A percentile compares a stretch with the other conserved stretches of the same genome.
These are phyloP conservation scores for Boletellus sp. DNA, from an alignment of 768 basidiomycete species.

Conservation along the genomic window DNA sequence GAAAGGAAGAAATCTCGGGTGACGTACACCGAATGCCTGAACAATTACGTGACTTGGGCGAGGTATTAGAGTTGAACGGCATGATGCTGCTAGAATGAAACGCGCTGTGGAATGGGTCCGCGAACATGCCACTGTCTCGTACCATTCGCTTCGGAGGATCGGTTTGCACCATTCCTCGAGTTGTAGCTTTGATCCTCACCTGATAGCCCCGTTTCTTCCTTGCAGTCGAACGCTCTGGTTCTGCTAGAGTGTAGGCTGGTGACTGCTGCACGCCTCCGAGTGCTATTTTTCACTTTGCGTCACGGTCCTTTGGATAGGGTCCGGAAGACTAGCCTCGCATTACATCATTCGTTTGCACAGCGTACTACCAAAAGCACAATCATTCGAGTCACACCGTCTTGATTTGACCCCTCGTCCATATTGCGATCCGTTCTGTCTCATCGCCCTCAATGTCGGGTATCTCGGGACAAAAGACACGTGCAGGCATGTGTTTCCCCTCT, in stretches of 20 bases:
- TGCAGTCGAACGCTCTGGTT: too few relatives aligned
- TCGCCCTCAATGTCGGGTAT: constrained; percentile 1
- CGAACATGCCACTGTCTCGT: too few relatives aligned
- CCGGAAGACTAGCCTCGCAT: neutral
- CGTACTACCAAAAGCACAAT: too few relatives aligned
- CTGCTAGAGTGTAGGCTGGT: too few relatives aligned
- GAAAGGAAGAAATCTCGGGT: neutral
- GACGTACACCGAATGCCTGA: neutral
- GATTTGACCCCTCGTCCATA: neutral
- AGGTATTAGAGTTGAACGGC: neutral
- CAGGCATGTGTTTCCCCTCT: constrained; percentile 11
- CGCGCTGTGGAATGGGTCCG: neutral
- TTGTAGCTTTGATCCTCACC: too few relatives aligned
- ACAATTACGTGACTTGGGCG: neutral
- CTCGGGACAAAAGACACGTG: constrained; percentile 3
- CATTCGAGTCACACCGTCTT: neutral
- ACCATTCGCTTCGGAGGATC: too few relatives aligned
- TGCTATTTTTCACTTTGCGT: too few relatives aligned
- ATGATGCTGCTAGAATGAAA: neutral
- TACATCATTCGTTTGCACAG: neutral
- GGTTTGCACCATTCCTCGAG: too few relatives aligned
- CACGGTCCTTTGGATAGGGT: too few relatives aligned
- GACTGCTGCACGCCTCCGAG: too few relatives aligned
- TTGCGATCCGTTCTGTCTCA: constrained; percentile 8
- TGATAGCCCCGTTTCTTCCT: too few relatives aligned